phyloP scores from a whole-genome alignment of 257 asterid genomes.

The Fraxinus quadrangulata region DNA sequence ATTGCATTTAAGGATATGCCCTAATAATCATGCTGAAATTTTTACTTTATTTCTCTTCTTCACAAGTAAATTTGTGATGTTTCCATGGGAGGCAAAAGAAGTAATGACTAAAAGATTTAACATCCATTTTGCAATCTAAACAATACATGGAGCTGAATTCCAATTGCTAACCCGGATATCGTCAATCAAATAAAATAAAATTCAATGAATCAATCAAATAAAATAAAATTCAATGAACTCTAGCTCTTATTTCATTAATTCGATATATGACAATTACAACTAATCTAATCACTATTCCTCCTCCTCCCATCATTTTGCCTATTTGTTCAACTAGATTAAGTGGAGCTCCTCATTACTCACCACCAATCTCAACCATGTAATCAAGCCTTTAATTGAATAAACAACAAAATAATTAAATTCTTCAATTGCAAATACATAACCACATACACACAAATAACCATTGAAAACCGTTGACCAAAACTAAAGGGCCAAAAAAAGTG shows the following conservation, averaged over 20 bases:
- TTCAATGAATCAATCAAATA: too few species aligned
- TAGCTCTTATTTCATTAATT: neutral
- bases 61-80: neutral
- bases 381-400: neutral
- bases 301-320: neutral
- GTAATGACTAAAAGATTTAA: neutral
- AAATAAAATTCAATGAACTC: neutral
- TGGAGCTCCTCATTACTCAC: neutral
- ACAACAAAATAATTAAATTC: neutral
- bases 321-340: neutral
- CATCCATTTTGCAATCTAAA: neutral
- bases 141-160: neutral
- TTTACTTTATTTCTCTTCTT: neutral
- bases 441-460: neutral
- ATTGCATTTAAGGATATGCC: neutral
- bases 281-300: neutral
- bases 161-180: neutral
- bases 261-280: neutral
- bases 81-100: neutral
- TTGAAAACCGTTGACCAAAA: neutral
- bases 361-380: neutral
- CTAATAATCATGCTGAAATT: neutral
- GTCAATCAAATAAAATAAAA: too few species aligned
- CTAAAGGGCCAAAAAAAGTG: neutral
- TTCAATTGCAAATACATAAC: slow-evolving; percentile 1